phyloP scores from a whole-genome alignment of 2,329 filamentous ascomycete species.

The Arthrobotrys iridis region DNA sequence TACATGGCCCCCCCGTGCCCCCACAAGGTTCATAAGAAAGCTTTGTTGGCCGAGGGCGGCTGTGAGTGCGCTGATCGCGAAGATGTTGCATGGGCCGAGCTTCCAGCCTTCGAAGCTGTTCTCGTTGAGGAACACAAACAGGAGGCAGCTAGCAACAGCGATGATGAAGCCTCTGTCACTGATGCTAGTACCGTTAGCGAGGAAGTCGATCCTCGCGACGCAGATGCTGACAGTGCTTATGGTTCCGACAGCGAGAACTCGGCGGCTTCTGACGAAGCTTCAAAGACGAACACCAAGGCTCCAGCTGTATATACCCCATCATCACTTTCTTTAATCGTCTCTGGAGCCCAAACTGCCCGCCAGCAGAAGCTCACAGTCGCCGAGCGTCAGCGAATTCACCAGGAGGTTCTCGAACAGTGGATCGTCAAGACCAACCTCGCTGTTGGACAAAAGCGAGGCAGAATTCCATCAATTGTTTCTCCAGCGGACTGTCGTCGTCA shows the following conservation, averaged over 20 bases:
- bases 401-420: constrained; percentile 51
- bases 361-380: constrained; percentile 23
- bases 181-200: constrained; percentile 48
- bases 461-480: constrained; percentile 26
- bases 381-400: constrained; percentile 48
- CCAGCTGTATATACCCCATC: constrained; percentile 28
- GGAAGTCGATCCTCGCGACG: constrained; percentile 48
- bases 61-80: constrained; percentile 53
- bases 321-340: constrained; percentile 40
- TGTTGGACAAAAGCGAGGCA: constrained; percentile 46
- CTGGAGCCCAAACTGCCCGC: not conserved
- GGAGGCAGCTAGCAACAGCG: constrained; percentile 34
- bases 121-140: constrained; percentile 47
- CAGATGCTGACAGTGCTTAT: constrained; percentile 47
- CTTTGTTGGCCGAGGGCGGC: constrained; percentile 49
- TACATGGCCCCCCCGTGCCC: constrained; percentile 29
- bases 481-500: constrained; percentile 41
- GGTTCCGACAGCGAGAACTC: constrained; percentile 48
- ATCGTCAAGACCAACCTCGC: constrained; percentile 51
- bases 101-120: constrained; percentile 43
- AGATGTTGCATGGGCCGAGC: constrained; percentile 44
- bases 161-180: constrained; percentile 49
- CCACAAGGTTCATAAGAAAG: constrained; percentile 29
- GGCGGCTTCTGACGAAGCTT: constrained; percentile 10
- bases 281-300: constrained; percentile 11